A percentile compares a stretch with the other conserved stretches of the same genome.
Evolutionary conservation across 129 eudicot species (phyloP).

Genomic region (Centaurea solstitialis): DNA sequence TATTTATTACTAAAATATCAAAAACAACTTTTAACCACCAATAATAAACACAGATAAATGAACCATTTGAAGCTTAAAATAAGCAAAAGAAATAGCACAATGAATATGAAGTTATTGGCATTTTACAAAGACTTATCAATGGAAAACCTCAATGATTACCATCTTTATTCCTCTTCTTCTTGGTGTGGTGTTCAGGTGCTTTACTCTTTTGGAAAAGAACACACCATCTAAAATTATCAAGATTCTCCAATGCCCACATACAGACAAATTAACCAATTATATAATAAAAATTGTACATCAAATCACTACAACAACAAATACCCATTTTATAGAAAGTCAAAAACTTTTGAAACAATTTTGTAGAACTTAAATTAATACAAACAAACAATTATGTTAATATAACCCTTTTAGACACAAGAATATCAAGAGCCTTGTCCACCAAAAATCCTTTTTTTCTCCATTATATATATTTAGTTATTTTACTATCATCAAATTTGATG

Average conservation of each 20-base stretch:
- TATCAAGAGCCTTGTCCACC: no score
- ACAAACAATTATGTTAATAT: no score
- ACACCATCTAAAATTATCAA: neutral
- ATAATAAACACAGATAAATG: neutral
- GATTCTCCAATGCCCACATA: slow-evolving; percentile 26
- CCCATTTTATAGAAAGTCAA: no score
- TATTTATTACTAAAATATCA: neutral
- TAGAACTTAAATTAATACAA: no score
- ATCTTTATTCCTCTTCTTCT: slow-evolving; percentile 17
- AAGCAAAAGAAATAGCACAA: neutral
- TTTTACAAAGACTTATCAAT: neutral
- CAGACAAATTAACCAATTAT: slow-evolving; percentile 29
- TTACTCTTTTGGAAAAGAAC: slow-evolving; percentile 19
- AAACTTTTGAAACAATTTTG: no score
- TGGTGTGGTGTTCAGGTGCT: slow-evolving; percentile 9
- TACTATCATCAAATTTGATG: no score
- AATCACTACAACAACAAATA: no score
- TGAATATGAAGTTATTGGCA: neutral
- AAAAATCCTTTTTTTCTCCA: no score
- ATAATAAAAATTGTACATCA: neutral
- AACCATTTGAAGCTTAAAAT: neutral
- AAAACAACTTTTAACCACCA: neutral
- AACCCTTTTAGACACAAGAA: no score
- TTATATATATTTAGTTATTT: no score
- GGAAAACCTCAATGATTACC: slow-evolving; percentile 26